Evolutionary conservation across 129 eudicot genomes (phyloP).

Genomic region (Escallonia rubra): DNA sequence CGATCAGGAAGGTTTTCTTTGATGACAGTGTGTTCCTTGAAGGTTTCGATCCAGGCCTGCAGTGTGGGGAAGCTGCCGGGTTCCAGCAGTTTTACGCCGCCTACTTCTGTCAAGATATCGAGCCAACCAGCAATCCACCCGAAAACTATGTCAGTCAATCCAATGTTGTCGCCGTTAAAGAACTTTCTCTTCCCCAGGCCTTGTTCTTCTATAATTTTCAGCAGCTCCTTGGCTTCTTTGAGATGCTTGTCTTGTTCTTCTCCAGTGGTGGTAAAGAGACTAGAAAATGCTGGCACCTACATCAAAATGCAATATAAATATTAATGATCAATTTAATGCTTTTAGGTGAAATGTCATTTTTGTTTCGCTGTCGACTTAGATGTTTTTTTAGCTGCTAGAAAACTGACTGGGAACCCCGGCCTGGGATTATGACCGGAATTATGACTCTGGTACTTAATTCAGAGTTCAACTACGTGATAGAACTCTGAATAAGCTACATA

Average conservation of each 20-base stretch:
- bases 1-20: conserved; percentile 21
- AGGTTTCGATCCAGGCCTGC: conserved; percentile 12
- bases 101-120: conserved; percentile 10
- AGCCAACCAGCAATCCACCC: conserved; percentile 15
- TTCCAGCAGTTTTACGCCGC: conserved; percentile 16
- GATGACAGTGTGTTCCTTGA: conserved; percentile 7
- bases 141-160: conserved; percentile 12
- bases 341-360: no score
- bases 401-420: no score
- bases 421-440: no score
- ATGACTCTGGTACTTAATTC: no score
- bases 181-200: conserved; percentile 7
- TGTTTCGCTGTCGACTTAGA: no score
- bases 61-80: conserved; percentile 19
- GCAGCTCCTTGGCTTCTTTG: conserved; percentile 7
- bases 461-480: no score
- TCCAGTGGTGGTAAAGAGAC: conserved; percentile 1
- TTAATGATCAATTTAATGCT: no score
- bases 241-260: conserved; percentile 22
- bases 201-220: conserved; percentile 14
- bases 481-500: no score
- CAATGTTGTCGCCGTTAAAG: conserved; percentile 22
- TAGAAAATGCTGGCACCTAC: conserved; percentile 1
- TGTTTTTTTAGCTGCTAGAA: no score
- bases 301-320: no score